Base-by-base conservation (phyloP, 257 asterid species). In the Perilla frutescens region DNA sequence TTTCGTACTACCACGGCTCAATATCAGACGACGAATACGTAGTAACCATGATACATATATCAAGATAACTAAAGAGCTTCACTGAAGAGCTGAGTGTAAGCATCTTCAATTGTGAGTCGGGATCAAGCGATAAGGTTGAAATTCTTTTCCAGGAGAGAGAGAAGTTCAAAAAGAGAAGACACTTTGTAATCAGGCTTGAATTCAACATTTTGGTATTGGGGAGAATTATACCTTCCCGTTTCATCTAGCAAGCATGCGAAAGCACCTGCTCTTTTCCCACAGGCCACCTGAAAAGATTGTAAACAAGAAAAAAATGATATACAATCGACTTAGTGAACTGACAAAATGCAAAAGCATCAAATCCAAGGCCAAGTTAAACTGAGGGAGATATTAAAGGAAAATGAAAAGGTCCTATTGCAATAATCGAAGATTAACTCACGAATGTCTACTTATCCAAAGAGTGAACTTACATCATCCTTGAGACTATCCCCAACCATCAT, bases 401-500 rank as follows among this genome's bases (percentile, higher is more conserved):
- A 63, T 6, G 10, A 55, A 61, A 31, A 15, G 2, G 8, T 8
- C 50, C 12, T n/a, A 44, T 8, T 12, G 47, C 55, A 53, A 20
- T 41, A 55, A 72, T 50, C 60, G 12, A 13, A 31, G 9, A 55
- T 7, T 10, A 50, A 45, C 8, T 7, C 9, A 47, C 56, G 60
- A 57, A 66, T 26, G 61, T 3, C 20, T 3, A 29, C 39, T 62
- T 49, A 34, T 34, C 34, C 34, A 37, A 43, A 48, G 8, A 47
- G 47, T 8, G 37, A 63, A 74, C 96, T 87, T 84, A 90, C 98
- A 50, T 93, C 97, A 75, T 93, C 98, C 78, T 91, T 91, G 45
- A 89, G 93, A 74, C 98, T 93, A 69, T 93, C 97, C 7, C 98
- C 98, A n/a, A 93, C 77, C 98, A 93, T 93, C 86, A 93, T 84